Percentiles rank a stretch among this genome's conserved stretches.
phyloP scores from a whole-genome alignment of 1,284 basidiomycete genomes.

The Fereydounia khargensis region DNA sequence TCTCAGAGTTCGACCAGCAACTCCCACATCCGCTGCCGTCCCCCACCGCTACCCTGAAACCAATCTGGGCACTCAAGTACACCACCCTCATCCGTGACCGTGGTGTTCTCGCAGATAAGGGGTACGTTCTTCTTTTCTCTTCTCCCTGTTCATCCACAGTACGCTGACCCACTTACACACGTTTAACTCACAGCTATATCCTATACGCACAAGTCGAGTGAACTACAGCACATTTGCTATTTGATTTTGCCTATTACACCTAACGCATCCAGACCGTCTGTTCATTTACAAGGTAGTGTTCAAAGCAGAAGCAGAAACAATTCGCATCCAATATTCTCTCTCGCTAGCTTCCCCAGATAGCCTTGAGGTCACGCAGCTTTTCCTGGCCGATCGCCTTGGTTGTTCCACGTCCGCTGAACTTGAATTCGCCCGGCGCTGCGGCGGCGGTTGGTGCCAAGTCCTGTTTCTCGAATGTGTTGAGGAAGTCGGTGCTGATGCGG shows the following conservation, averaged over 20 bases:
- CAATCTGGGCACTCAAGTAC: constrained; percentile 46
- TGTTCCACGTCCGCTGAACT: constrained; percentile 41
- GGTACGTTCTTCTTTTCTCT: constrained; percentile 7
- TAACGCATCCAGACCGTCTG: too few species aligned
- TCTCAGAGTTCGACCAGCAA: constrained; percentile 34
- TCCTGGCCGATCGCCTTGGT: constrained; percentile 41
- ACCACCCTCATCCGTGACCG: constrained; percentile 43
- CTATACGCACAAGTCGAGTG: too few species aligned
- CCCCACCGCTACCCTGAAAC: constrained; percentile 3
- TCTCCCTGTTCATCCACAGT: too few species aligned
- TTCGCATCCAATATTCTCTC: too few species aligned
- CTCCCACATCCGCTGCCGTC: constrained; percentile 18
- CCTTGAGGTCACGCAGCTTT: constrained; percentile 35
- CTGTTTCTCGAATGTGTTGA: constrained; percentile 21
- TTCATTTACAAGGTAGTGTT: too few species aligned
- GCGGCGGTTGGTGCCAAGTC: background rate
- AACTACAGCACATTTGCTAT: too few species aligned
- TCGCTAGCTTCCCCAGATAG: constrained; percentile 41
- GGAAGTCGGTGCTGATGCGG: constrained; percentile 19
- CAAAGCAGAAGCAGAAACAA: too few species aligned
- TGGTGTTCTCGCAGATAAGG: constrained; percentile 45
- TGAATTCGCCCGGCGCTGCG: constrained; percentile 15
- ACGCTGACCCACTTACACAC: too few species aligned
- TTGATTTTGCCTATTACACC: too few species aligned
- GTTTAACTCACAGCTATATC: too few species aligned